These are phyloP conservation scores for Isabelozyma gotoi DNA, from an alignment of 805 yeast species.

Conservation along the genomic window DNA sequence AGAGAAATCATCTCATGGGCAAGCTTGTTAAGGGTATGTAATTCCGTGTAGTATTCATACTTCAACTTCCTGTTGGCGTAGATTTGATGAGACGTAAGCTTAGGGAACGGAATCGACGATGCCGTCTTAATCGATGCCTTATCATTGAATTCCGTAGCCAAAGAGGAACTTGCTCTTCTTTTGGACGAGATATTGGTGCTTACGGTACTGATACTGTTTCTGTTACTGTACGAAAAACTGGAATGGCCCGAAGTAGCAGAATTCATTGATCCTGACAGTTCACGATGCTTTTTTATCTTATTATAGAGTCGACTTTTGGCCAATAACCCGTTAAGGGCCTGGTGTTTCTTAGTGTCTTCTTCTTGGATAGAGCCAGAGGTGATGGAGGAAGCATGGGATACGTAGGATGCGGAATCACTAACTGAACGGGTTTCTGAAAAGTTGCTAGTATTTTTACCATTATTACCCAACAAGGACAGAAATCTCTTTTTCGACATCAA, in stretches of 20 bases:
- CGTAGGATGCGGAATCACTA: neutral
- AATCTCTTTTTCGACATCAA: conserved; percentile 14
- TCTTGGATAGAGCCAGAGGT: no score
- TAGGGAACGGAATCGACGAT: conserved; percentile 8
- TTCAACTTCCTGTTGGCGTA: conserved; percentile 32
- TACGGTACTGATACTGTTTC: conserved; percentile 21
- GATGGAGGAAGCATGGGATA: no score
- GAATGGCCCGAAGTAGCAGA: conserved; percentile 19
- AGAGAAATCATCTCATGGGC: conserved; percentile 13
- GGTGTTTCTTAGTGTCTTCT: conserved; percentile 18
- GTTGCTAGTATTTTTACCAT: neutral
- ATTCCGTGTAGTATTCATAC: conserved; percentile 34
- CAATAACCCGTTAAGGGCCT: conserved; percentile 19
- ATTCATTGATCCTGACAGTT: conserved; percentile 28
- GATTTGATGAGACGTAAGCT: conserved; percentile 18
- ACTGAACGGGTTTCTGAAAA: neutral
- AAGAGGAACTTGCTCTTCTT: conserved; percentile 11
- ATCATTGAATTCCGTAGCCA: conserved; percentile 6
- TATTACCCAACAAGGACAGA: conserved; percentile 13
- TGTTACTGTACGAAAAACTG: conserved; percentile 14
- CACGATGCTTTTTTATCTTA: conserved; percentile 35
- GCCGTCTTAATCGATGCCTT: neutral
- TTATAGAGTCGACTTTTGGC: conserved; percentile 37
- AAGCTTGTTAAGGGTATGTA: conserved; percentile 15
- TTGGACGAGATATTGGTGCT: conserved; percentile 18